Conservation (phyloP, 768 basidiomycete species). For the Mycena venus region DNA sequence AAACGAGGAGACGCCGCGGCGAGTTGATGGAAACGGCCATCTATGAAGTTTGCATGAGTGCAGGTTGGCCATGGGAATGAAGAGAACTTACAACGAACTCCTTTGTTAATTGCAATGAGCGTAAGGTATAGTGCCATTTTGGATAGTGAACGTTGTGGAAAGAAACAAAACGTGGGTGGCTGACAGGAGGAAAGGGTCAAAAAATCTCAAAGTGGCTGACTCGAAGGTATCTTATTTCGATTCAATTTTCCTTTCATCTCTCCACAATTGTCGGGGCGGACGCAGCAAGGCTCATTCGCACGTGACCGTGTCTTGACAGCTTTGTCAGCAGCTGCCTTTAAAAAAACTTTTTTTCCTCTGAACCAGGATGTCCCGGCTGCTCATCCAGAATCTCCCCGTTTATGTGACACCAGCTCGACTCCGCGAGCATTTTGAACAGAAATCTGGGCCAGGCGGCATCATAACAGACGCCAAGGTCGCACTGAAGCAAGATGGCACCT, state of each 20-base stretch:
- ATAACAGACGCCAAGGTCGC: conserved; percentile 92
- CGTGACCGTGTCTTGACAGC: neutral
- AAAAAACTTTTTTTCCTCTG: neutral
- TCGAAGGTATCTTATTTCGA: no score
- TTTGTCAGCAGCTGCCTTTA: neutral
- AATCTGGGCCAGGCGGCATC: conserved; percentile 70
- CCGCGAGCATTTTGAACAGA: conserved; percentile 75
- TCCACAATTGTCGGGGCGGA: no score
- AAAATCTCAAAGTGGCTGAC: no score
- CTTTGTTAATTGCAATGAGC: neutral
- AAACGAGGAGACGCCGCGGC: neutral
- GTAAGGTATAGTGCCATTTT: conserved; percentile 8
- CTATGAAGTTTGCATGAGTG: neutral
- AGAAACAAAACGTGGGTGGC: no score
- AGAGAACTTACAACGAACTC: neutral
- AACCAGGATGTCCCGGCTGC: conserved; percentile 81
- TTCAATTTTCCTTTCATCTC: no score
- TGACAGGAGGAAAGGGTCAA: neutral
- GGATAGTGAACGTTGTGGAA: no score
- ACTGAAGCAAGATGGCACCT: conserved; percentile 80
- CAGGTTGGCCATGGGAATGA: neutral
- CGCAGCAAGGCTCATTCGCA: no score
- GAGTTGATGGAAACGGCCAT: neutral
- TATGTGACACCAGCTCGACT: conserved; percentile 76
- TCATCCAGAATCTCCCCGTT: conserved; percentile 84